Evolutionary conservation across 108 stramenopile genomes (phyloP).

Genomic region (Cylindrotheca fusiformis): DNA sequence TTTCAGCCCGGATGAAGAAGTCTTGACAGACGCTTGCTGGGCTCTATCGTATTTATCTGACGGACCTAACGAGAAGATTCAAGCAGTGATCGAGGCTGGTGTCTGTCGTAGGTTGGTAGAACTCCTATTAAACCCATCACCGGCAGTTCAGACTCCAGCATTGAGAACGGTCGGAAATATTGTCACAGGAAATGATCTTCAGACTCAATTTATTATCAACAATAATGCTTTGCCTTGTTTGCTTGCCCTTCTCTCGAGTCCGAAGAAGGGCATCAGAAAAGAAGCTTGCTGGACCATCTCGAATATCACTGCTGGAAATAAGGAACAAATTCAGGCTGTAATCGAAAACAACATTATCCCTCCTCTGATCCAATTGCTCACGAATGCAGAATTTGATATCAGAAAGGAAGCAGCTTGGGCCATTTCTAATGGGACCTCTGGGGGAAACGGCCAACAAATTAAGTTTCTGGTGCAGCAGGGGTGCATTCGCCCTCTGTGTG

Average conservation of each 20-base stretch:
- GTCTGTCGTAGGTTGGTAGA: constrained; percentile 94
- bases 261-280: constrained; percentile 98
- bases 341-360: constrained; percentile 95
- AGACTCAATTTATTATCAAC: constrained; percentile 96
- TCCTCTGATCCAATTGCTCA: constrained; percentile 90
- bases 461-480: constrained; percentile 92
- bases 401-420: constrained; percentile 99
- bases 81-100: constrained; percentile 98
- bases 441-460: constrained; percentile 93
- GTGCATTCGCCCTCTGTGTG: constrained; percentile 93
- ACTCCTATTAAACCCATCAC: constrained; percentile 87
- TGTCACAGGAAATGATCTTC: constrained; percentile 95
- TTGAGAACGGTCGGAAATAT: constrained; percentile 98
- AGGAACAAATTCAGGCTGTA: constrained; percentile 97
- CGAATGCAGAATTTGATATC: constrained; percentile 97
- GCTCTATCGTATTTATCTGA: constrained; percentile 94
- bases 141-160: constrained; percentile 97
- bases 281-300: constrained; percentile 99
- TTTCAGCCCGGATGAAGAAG: constrained; percentile 94
- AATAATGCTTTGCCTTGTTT: constrained; percentile 93
- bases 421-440: constrained; percentile 97
- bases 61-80: constrained; percentile 98
- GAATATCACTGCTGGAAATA: constrained; percentile 98
- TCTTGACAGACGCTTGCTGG: constrained; percentile 99
- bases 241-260: constrained; percentile 84